phyloP scores from a whole-genome alignment of 768 basidiomycete species.

The Boletus sp. region DNA sequence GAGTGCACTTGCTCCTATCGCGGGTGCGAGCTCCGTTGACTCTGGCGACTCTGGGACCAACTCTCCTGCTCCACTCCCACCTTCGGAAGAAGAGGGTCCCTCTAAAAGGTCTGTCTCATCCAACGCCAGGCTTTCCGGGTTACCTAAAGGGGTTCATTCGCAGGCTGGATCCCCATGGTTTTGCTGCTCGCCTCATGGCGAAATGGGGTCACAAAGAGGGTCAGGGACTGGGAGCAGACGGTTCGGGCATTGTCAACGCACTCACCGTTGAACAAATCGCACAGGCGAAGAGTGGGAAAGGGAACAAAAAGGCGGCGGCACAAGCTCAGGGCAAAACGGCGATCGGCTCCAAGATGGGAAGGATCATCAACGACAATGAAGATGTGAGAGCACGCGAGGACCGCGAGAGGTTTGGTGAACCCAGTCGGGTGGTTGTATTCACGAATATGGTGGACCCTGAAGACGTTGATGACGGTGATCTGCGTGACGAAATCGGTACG shows the following conservation, averaged over 20 bases:
- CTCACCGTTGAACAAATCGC: slow-evolving; percentile 71
- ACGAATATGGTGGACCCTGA: slow-evolving; percentile 86
- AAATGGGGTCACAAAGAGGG: slow-evolving; percentile 97
- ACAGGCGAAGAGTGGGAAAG: slow-evolving; percentile 36
- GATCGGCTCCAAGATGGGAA: slow-evolving; percentile 71
- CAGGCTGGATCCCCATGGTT: slow-evolving; percentile 64
- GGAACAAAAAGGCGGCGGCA: slow-evolving; percentile 33
- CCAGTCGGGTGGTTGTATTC: slow-evolving; percentile 85
- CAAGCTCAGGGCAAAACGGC: slow-evolving; percentile 38
- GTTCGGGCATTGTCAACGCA: slow-evolving; percentile 84
- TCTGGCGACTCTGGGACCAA: slow-evolving; percentile 24
- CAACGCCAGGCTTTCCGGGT: background rate
- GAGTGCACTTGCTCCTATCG: slow-evolving; percentile 46
- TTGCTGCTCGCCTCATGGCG: slow-evolving; percentile 87
- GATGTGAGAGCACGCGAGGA: slow-evolving; percentile 78
- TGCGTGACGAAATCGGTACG: slow-evolving; percentile 85
- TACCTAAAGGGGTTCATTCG: background rate
- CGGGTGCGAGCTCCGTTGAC: slow-evolving; percentile 20
- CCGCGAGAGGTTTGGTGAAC: slow-evolving; percentile 77
- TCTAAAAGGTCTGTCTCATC: slow-evolving; percentile 13
- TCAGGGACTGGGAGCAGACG: slow-evolving; percentile 83
- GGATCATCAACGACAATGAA: slow-evolving; percentile 87
- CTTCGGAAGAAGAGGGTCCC: slow-evolving; percentile 30
- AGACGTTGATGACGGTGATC: slow-evolving; percentile 80
- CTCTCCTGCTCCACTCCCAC: slow-evolving; percentile 27